A percentile compares a stretch with the other conserved stretches of the same genome.
Conservation (phyloP, 2,329 filamentous ascomycete species). For the Colletotrichum noveboracense region DNA sequence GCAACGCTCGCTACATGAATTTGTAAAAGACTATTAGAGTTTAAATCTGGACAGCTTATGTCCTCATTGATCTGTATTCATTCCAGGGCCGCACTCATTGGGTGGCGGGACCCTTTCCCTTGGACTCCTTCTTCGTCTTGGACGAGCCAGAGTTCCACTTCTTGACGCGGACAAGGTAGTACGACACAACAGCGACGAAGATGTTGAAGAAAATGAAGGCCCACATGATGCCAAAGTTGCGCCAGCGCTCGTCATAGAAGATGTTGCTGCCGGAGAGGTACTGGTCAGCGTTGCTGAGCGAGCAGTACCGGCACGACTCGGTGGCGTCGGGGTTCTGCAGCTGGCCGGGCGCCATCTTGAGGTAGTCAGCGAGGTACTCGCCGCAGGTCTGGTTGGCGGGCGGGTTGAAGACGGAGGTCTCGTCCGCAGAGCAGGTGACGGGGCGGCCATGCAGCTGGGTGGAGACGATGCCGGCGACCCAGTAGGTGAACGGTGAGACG, state of each 20-base stretch:
- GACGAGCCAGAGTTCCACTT: constrained; percentile 13
- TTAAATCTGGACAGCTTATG: not conserved
- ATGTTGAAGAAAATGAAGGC: constrained; percentile 71
- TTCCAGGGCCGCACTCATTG: not conserved
- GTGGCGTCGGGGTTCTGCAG: constrained; percentile 67
- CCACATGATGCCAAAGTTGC: constrained; percentile 75
- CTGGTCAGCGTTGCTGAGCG: constrained; percentile 66
- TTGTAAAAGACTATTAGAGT: not conserved
- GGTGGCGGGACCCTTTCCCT: not conserved
- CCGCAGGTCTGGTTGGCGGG: constrained; percentile 67
- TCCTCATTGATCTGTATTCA: not conserved
- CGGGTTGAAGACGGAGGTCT: constrained; percentile 69
- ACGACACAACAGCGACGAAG: constrained; percentile 59
- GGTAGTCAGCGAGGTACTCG: constrained; percentile 65
- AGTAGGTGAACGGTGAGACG: constrained; percentile 71
- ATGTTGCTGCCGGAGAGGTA: constrained; percentile 55
- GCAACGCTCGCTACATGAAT: constrained; percentile 9
- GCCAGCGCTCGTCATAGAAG: constrained; percentile 62
- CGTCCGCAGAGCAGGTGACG: constrained; percentile 57
- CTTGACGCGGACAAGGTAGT: constrained; percentile 54
- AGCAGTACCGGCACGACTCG: constrained; percentile 69
- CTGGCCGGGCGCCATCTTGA: constrained; percentile 55
- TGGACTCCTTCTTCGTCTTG: constrained; percentile 5
- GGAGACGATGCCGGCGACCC: constrained; percentile 70
- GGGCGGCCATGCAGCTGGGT: constrained; percentile 64